Percentiles rank a stretch among this genome's conserved stretches.
These are phyloP conservation scores for Arthrobotrys megalospora DNA, from an alignment of 2,329 filamentous ascomycete species.

Conservation along the genomic window DNA sequence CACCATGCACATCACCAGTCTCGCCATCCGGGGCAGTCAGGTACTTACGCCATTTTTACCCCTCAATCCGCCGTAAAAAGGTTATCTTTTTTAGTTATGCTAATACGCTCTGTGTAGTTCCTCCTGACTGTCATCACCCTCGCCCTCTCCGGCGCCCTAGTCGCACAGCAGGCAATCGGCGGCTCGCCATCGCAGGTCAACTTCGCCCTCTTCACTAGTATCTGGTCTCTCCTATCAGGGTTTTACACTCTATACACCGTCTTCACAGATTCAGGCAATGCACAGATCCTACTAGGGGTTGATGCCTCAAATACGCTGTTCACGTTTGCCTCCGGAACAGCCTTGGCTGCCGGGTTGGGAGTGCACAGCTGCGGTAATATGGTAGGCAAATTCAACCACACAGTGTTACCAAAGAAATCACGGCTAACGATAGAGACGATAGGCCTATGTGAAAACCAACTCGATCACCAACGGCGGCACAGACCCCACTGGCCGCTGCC, in stretches of 20 bases:
- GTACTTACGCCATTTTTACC: slow-evolving; percentile 2
- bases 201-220: slow-evolving; percentile 70
- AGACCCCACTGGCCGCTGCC: slow-evolving; percentile 66
- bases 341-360: slow-evolving; percentile 69
- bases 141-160: slow-evolving; percentile 63
- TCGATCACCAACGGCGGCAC: slow-evolving; percentile 52
- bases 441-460: slow-evolving; percentile 67
- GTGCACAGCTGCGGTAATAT: slow-evolving; percentile 69
- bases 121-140: slow-evolving; percentile 62
- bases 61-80: not conserved
- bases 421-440: not conserved
- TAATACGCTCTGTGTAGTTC: slow-evolving; percentile 41
- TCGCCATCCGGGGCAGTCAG: slow-evolving; percentile 44
- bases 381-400: slow-evolving; percentile 65
- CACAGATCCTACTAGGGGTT: slow-evolving; percentile 68
- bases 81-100: not conserved
- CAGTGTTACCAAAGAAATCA: not conserved
- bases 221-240: slow-evolving; percentile 70
- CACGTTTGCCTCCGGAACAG: slow-evolving; percentile 70
- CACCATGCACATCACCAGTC: slow-evolving; percentile 29
- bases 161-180: slow-evolving; percentile 67
- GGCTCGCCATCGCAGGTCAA: slow-evolving; percentile 75
- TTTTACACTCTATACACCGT: slow-evolving; percentile 69
- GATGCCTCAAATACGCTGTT: slow-evolving; percentile 71
- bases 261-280: slow-evolving; percentile 64